Evolutionary conservation across 2,329 filamentous ascomycete species (phyloP), one percentile per base, ranked within the genome.

Genomic region (Claviceps digitariae): DNA sequence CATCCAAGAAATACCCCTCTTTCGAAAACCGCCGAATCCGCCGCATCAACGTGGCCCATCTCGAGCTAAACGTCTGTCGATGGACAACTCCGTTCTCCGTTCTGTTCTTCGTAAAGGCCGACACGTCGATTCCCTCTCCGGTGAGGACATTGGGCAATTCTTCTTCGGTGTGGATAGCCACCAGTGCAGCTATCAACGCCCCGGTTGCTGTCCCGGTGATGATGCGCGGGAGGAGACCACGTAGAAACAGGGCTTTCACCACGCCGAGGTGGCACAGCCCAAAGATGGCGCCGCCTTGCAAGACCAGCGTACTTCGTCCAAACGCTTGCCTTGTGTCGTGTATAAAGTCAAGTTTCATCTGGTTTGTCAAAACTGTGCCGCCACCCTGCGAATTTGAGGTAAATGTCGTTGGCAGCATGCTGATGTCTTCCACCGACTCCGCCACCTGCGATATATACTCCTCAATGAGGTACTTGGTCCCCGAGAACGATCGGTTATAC

Each of bases 121-220:
- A 84, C 27, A 95, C 74, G 63, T 95, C 86, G 59, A 96, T 91
- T 1, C 82, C 83, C 38, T 87, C 84, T 1, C 89, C 88, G 55
- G 81, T 83, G 45, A 96, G 71, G 49, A 95, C 84, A 0, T 73
- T 75, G 1, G 88, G 80, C 31, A 97, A 74, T 64, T 95, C 90
- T 51, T 90, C 87, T 61, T 93, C 86, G 0, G 86, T 90, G 65
- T 93, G 90, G 20, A 93, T 86, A 5, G 87, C 86, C 2, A 97
- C 87, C 29, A 96, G 73, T 13, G 90, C 89, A 1, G 90, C 90
- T 58, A 95, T 91, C 61, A 96, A 72, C 9, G 90, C 91, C 15
- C 91, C 91, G 0, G 89, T 95, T 4, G 86, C 90, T 1, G 89
- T 95, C 9, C 91, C 91, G 0, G 89, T 89, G 60, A 97, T 90